phyloP scores from a whole-genome alignment of 1,284 basidiomycete genomes.

The Tylopilus orsonianus region DNA sequence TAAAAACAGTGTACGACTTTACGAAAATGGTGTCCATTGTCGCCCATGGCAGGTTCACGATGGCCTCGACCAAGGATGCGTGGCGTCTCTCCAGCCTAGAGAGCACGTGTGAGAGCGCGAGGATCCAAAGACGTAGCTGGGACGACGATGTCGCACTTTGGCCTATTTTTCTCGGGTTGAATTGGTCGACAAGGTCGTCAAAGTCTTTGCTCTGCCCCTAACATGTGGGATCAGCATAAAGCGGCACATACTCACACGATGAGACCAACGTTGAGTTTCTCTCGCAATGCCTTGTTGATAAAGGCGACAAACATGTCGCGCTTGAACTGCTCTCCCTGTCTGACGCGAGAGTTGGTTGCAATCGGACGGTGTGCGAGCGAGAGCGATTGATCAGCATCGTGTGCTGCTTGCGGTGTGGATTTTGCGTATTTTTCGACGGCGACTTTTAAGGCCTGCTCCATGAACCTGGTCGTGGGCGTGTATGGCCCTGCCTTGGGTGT shows the following conservation, averaged over 20 bases:
- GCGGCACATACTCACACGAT: slow-evolving; percentile 18
- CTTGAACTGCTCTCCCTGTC: slow-evolving; percentile 69
- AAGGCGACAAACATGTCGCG: slow-evolving; percentile 86
- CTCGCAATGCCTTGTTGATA: slow-evolving; percentile 78
- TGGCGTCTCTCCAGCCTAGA: slow-evolving; percentile 82
- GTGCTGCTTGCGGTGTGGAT: slow-evolving; percentile 32
- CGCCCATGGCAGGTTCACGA: slow-evolving; percentile 90
- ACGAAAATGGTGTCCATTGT: slow-evolving; percentile 83
- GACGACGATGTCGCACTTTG: slow-evolving; percentile 44
- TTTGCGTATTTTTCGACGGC: slow-evolving; percentile 45
- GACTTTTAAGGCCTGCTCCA: slow-evolving; percentile 45
- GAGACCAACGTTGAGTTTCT: slow-evolving; percentile 63
- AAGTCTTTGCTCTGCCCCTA: slow-evolving; percentile 69
- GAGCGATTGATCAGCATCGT: slow-evolving; percentile 25
- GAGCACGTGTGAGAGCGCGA: slow-evolving; percentile 76
- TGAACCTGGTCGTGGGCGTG: slow-evolving; percentile 42
- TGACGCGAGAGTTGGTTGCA: slow-evolving; percentile 74
- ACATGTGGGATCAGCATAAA: slow-evolving; percentile 11
- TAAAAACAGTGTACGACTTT: slow-evolving; percentile 83
- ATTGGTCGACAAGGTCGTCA: slow-evolving; percentile 71
- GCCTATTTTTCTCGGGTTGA: slow-evolving; percentile 51
- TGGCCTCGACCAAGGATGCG: slow-evolving; percentile 81
- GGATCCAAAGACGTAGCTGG: slow-evolving; percentile 71
- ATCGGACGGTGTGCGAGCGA: slow-evolving; percentile 56
- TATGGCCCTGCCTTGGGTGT: slow-evolving; percentile 64